Conservation (phyloP, 768 basidiomycete genomes). For the Daedalea quercina region DNA sequence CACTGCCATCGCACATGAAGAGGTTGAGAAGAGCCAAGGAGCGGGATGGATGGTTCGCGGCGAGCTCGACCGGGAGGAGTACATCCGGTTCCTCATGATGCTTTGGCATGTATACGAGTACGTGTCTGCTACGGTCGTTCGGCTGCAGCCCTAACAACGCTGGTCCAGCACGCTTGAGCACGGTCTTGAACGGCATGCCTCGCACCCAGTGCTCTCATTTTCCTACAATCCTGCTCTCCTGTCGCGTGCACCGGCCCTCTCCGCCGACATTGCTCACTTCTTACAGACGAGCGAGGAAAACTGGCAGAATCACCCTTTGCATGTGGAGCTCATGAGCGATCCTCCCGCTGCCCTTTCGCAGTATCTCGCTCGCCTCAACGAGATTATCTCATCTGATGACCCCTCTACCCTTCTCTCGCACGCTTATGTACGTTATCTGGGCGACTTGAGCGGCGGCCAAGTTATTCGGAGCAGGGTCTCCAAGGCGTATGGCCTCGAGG, state of each 20-base stretch:
- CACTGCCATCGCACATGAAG: constrained; percentile 46
- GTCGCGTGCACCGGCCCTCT: constrained; percentile 50
- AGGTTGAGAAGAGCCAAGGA: constrained; percentile 49
- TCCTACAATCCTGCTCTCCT: constrained; percentile 70
- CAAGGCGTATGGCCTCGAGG: constrained; percentile 60
- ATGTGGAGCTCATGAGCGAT: constrained; percentile 35
- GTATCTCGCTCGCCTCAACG: constrained; percentile 49
- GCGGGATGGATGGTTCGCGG: constrained; percentile 54
- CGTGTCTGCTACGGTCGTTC: constrained; percentile 17
- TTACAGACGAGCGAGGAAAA: constrained; percentile 43
- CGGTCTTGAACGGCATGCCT: constrained; percentile 51
- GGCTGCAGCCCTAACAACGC: background rate
- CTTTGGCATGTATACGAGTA: constrained; percentile 78
- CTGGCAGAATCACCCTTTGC: constrained; percentile 54
- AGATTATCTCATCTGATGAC: constrained; percentile 38
- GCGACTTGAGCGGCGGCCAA: constrained; percentile 78
- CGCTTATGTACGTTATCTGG: constrained; percentile 78
- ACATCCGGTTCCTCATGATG: constrained; percentile 66
- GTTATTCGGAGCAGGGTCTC: constrained; percentile 53
- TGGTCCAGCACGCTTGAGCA: constrained; percentile 44
- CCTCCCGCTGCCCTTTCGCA: constrained; percentile 42
- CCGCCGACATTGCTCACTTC: constrained; percentile 62
- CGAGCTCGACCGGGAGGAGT: constrained; percentile 54
- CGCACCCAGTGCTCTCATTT: constrained; percentile 55
- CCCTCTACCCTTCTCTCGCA: constrained; percentile 62